These are phyloP conservation scores for Candida maesae DNA, from an alignment of 805 yeast species.

Conservation along the genomic window DNA sequence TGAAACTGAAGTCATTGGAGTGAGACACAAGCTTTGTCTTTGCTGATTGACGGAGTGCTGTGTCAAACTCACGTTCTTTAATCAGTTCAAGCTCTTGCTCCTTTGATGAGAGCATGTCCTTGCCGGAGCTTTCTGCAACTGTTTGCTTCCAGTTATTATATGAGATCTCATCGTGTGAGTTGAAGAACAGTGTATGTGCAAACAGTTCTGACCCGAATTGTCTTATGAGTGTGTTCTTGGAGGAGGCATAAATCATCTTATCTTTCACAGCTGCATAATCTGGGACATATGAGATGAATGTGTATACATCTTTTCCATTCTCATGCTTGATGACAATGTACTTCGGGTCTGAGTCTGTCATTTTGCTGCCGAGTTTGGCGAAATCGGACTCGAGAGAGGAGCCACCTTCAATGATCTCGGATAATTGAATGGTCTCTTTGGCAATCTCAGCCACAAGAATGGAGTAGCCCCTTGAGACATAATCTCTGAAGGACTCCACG, in stretches of 20 bases:
- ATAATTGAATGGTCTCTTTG: slow-evolving; percentile 34
- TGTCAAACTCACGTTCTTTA: slow-evolving; percentile 38
- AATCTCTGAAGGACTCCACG: slow-evolving; percentile 40
- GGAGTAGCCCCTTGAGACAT: slow-evolving; percentile 32
- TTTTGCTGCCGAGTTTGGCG: slow-evolving; percentile 27
- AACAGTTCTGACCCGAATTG: slow-evolving; percentile 58
- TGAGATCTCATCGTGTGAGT: slow-evolving; percentile 35
- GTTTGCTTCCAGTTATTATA: slow-evolving; percentile 44
- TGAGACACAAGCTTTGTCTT: slow-evolving; percentile 27
- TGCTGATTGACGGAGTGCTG: slow-evolving; percentile 30
- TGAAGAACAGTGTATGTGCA: slow-evolving; percentile 31
- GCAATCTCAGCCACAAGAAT: slow-evolving; percentile 37
- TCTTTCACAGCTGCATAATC: slow-evolving; percentile 75
- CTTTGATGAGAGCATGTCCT: slow-evolving; percentile 51
- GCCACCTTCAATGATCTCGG: slow-evolving; percentile 30
- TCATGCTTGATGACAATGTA: slow-evolving; percentile 47
- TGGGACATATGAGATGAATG: slow-evolving; percentile 82
- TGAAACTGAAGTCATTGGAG: slow-evolving; percentile 26
- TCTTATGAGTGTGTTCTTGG: slow-evolving; percentile 71
- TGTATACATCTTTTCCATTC: slow-evolving; percentile 24
- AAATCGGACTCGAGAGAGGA: slow-evolving; percentile 34
- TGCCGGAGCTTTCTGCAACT: slow-evolving; percentile 33
- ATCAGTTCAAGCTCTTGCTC: slow-evolving; percentile 51
- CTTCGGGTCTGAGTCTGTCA: slow-evolving; percentile 39
- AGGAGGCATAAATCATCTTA: slow-evolving; percentile 93